Percentiles rank a stretch among this genome's conserved stretches.
phyloP scores from a whole-genome alignment of 202 grass and related monocot genomes.

The Setaria italica region DNA sequence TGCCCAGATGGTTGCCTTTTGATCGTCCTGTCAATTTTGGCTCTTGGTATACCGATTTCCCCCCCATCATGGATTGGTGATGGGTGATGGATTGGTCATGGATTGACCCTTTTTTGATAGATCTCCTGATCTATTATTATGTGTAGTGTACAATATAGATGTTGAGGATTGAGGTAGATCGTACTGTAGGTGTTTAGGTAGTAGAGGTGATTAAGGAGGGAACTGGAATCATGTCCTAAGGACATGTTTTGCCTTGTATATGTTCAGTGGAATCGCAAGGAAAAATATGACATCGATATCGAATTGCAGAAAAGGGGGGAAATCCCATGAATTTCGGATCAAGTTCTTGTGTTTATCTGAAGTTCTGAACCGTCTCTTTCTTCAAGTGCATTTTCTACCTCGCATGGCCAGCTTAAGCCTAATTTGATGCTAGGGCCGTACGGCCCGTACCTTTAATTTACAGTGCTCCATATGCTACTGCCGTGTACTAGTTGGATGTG shows the following conservation, averaged over 20 bases:
- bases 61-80: neutral
- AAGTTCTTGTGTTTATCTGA: neutral
- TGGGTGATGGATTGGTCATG: neutral
- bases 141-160: neutral
- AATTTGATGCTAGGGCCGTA: too few species aligned
- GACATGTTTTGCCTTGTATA: slow-evolving; percentile 25
- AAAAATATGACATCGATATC: neutral
- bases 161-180: neutral
- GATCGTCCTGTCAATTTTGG: neutral
- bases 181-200: neutral
- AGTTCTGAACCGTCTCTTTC: neutral
- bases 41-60: neutral
- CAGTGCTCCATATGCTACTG: too few species aligned
- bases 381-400: too few species aligned
- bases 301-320: neutral
- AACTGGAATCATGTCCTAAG: neutral
- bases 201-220: neutral
- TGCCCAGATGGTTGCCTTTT: neutral
- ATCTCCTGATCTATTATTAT: slow-evolving; percentile 20
- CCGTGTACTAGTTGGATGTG: too few species aligned
- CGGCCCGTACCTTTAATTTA: too few species aligned
- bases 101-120: slow-evolving; percentile 10
- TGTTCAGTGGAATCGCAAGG: neutral
- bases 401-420: too few species aligned
- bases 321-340: neutral